Conservation (phyloP, 495 filamentous ascomycete genomes). For the Astrothelium subdiscretum region DNA sequence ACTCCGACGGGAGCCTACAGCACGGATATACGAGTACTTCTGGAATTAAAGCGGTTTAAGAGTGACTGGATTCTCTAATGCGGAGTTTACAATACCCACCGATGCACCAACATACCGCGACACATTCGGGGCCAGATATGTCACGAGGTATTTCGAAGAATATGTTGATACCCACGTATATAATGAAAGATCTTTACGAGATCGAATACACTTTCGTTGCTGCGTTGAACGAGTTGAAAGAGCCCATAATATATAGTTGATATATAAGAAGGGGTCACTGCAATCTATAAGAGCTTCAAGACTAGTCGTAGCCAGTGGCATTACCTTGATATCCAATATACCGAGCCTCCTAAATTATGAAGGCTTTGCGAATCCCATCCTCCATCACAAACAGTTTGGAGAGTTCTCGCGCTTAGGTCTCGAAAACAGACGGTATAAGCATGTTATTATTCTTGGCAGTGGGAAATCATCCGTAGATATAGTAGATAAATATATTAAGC, state of each 20-base stretch:
- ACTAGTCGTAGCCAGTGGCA: constrained; percentile 32
- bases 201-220: neutral
- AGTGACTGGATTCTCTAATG: constrained; percentile 33
- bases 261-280: neutral
- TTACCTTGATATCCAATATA: constrained; percentile 29
- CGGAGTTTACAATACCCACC: constrained; percentile 17
- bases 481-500: constrained; percentile 23
- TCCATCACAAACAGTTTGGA: constrained; percentile 35
- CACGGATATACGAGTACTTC: constrained; percentile 28
- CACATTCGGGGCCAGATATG: constrained; percentile 29
- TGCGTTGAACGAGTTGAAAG: neutral
- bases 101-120: constrained; percentile 20
- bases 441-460: constrained; percentile 29
- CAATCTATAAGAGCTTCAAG: constrained; percentile 15
- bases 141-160: constrained; percentile 33
- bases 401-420: constrained; percentile 17
- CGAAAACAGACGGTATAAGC: constrained; percentile 14
- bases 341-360: constrained; percentile 11
- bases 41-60: constrained; percentile 31
- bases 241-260: too few relatives aligned
- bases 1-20: neutral
- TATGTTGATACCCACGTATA: constrained; percentile 23
- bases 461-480: constrained; percentile 37
- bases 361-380: constrained; percentile 23
- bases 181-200: neutral